Percentiles rank a stretch among this genome's conserved stretches.
These are phyloP conservation scores for Calonectria multiphialidica DNA, from an alignment of 2,329 filamentous ascomycete species.

Conservation along the genomic window DNA sequence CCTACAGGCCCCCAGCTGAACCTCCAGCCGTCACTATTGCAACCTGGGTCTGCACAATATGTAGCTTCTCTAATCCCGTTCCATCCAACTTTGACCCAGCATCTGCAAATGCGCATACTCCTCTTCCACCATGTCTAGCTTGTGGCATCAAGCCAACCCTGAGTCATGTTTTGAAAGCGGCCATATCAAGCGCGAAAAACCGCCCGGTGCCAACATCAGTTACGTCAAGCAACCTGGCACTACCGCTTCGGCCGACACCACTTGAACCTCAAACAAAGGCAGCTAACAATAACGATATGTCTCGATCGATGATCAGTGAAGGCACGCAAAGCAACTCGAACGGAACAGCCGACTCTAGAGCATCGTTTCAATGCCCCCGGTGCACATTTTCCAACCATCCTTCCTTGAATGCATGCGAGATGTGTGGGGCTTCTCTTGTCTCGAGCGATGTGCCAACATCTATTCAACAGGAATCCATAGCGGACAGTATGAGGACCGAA, in stretches of 20 bases:
- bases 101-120: conserved; percentile 82
- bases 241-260: conserved; percentile 46
- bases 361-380: conserved; percentile 78
- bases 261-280: conserved; percentile 26
- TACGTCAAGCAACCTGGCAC: conserved; percentile 32
- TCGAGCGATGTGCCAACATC: conserved; percentile 60
- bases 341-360: conserved; percentile 30
- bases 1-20: conserved; percentile 52
- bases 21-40: conserved; percentile 68
- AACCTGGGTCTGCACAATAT: conserved; percentile 97
- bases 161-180: conserved; percentile 85
- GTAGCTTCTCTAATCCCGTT: conserved; percentile 92
- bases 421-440: conserved; percentile 84
- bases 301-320: neutral
- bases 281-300: conserved; percentile 14
- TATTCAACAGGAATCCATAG: conserved; percentile 50
- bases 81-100: conserved; percentile 93
- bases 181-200: conserved; percentile 80
- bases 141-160: conserved; percentile 95
- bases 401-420: conserved; percentile 87
- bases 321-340: conserved; percentile 8
- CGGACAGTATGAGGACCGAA: conserved; percentile 65
- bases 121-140: conserved; percentile 86
- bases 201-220: conserved; percentile 48
- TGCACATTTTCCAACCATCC: conserved; percentile 97